Conservation (phyloP, 2,329 filamentous ascomycete genomes). For the Fusarium domesticum region DNA sequence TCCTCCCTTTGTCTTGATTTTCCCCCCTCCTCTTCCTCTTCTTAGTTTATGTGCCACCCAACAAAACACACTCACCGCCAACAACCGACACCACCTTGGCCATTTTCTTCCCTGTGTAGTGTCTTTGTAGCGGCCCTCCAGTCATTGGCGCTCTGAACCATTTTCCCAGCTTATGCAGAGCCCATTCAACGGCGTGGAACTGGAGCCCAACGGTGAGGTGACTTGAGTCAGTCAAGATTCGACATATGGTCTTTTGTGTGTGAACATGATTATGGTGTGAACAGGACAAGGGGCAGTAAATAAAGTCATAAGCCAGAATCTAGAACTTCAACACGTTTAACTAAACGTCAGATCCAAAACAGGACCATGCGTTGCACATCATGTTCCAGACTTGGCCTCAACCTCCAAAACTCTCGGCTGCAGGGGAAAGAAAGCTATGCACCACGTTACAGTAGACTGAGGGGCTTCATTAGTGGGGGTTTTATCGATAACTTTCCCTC, state of each 20-base stretch:
- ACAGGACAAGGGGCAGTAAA: no score
- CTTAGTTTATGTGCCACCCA: not conserved
- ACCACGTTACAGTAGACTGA: conserved; percentile 8
- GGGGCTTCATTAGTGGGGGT: conserved; percentile 4
- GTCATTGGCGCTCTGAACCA: conserved; percentile 13
- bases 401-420: conserved; percentile 7
- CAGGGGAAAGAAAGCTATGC: conserved; percentile 12
- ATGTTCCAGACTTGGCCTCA: conserved; percentile 2
- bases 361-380: conserved; percentile 4
- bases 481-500: not conserved
- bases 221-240: no score
- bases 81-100: not conserved
- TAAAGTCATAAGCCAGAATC: not conserved
- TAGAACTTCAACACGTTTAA: not conserved
- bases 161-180: conserved; percentile 15
- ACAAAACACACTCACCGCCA: conserved; percentile 22
- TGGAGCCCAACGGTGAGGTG: conserved; percentile 9
- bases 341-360: conserved; percentile 21
- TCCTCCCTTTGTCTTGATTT: no score
- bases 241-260: no score
- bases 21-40: conserved; percentile 5
- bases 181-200: conserved; percentile 14
- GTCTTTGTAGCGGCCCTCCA: conserved; percentile 13
- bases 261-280: not conserved
- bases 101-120: conserved; percentile 5